Percentiles rank a stretch among this genome's conserved stretches.
phyloP scores from a whole-genome alignment of 805 yeast genomes.

The Saturnispora besseyi region DNA sequence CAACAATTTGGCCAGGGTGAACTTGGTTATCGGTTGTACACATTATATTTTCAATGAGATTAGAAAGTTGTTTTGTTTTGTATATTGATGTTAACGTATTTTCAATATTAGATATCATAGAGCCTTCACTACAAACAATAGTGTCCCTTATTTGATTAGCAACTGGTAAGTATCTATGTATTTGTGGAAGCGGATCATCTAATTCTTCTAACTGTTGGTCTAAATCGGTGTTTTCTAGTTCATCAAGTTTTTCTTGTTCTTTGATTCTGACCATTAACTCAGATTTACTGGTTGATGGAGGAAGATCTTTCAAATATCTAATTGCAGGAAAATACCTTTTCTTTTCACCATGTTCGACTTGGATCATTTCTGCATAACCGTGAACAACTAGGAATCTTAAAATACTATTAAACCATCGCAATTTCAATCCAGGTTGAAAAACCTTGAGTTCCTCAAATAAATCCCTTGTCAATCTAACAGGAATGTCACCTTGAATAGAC shows the following conservation, averaged over 20 bases:
- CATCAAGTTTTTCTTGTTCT: constrained; percentile 7
- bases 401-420: constrained; percentile 33
- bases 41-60: constrained; percentile 11
- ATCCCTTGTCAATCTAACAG: constrained; percentile 52
- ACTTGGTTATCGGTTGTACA: constrained; percentile 19
- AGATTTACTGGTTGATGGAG: constrained; percentile 9
- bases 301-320: constrained; percentile 20
- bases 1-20: constrained; percentile 9
- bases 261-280: constrained; percentile 10
- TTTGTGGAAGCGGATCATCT: constrained; percentile 16
- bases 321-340: constrained; percentile 20
- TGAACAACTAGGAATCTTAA: constrained; percentile 41
- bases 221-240: constrained; percentile 27
- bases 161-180: constrained; percentile 42
- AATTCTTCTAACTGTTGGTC: constrained; percentile 18
- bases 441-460: constrained; percentile 50
- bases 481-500: constrained; percentile 42
- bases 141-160: constrained; percentile 54
- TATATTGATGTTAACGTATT: constrained; percentile 41
- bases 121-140: constrained; percentile 39
- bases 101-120: constrained; percentile 49
- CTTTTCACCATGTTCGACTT: constrained; percentile 20
- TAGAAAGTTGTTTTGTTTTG: constrained; percentile 9
- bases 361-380: constrained; percentile 16
- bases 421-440: constrained; percentile 29